Percentiles rank a stretch among this genome's conserved stretches.
Conservation (phyloP, 805 yeast genomes). For the Danielia oregonensis region DNA sequence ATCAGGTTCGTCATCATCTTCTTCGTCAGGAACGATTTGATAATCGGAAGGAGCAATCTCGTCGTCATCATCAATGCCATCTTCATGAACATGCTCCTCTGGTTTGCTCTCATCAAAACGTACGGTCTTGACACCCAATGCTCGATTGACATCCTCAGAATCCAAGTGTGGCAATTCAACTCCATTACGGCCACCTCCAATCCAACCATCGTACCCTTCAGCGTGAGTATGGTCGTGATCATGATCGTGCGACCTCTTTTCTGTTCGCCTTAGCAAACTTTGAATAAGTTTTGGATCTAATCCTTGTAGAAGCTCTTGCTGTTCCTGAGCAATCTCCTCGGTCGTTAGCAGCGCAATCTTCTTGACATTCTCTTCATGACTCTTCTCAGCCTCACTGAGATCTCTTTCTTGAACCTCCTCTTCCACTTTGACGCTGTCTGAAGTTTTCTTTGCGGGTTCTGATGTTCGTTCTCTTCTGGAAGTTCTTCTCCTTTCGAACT, state of each 20-base stretch:
- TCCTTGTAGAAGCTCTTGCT: slow-evolving; percentile 59
- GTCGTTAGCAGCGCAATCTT: slow-evolving; percentile 57
- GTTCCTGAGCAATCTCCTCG: slow-evolving; percentile 61
- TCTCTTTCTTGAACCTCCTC: slow-evolving; percentile 11
- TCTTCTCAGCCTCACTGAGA: slow-evolving; percentile 63
- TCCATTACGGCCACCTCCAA: slow-evolving; percentile 38
- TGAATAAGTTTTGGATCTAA: slow-evolving; percentile 68
- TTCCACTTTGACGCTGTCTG: slow-evolving; percentile 5
- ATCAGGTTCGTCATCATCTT: slow-evolving; percentile 36
- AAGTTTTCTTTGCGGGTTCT: not conserved
- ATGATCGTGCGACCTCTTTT: slow-evolving; percentile 35
- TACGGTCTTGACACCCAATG: slow-evolving; percentile 29
- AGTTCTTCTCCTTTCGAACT: slow-evolving; percentile 29
- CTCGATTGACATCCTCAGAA: slow-evolving; percentile 32
- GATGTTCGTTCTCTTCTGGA: slow-evolving; percentile 26
- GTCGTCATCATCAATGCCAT: slow-evolving; percentile 34
- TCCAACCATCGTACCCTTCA: slow-evolving; percentile 38
- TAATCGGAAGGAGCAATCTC: slow-evolving; percentile 40
- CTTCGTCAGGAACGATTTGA: slow-evolving; percentile 36
- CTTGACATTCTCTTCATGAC: slow-evolving; percentile 72
- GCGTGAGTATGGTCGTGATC: slow-evolving; percentile 39
- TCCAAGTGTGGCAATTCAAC: slow-evolving; percentile 32
- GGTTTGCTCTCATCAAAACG: slow-evolving; percentile 13
- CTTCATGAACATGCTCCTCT: slow-evolving; percentile 2
- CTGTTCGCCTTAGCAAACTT: slow-evolving; percentile 54